Base-by-base conservation (phyloP, 2,329 filamentous ascomycete species). In the Drechmeria coniospora region DNA sequence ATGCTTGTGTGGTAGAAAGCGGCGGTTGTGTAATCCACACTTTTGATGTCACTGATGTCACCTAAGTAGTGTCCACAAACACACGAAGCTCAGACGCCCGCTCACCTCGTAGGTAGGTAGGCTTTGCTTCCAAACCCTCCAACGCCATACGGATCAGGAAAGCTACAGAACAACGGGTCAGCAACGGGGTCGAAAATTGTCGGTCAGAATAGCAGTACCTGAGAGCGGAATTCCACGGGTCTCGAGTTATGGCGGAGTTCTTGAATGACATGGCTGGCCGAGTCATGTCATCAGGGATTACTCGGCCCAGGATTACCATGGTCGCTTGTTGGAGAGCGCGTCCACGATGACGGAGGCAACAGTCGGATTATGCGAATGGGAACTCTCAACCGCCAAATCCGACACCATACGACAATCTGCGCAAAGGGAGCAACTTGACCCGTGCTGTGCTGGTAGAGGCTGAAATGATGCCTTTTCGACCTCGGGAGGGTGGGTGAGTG, bases 151-250 rank as follows among this genome's bases (percentile, higher is more conserved):
- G 49, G 32, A 23, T 52, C 49, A 27, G 36, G 33, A 34, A 48
- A 49, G 26, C 46, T 45, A 40, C 51, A 53, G 23, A 23, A 18
- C 9, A 8, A 18, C 25, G 16, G 11, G 39, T 42, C 26, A 39
- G 35, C 22, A 21, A 13, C 9, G 10, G 6, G 18, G 7, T 10
- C 18, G 5, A 21, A 15, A 8, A 15, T 27, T 16, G 7, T 8
- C 26, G 12, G 11, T 18, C 12, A 21, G 26, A 21, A 29, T 34
- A 23, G 34, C 32, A 61, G 57, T 59, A 69, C 65, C 63, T 69
- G 51, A 59, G 61, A 38, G 57, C 51, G 37, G 59, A 45, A 37
- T 57, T 56, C 64, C 64, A 68, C 32, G 60, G 54, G 40, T 60
- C 55, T 47, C 54, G 57, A 35, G 59, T 49, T 47, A 56, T 54